Percentiles rank a stretch among this genome's conserved stretches.
phyloP scores from a whole-genome alignment of 768 basidiomycete genomes.

The Agaricus subrufescens region DNA sequence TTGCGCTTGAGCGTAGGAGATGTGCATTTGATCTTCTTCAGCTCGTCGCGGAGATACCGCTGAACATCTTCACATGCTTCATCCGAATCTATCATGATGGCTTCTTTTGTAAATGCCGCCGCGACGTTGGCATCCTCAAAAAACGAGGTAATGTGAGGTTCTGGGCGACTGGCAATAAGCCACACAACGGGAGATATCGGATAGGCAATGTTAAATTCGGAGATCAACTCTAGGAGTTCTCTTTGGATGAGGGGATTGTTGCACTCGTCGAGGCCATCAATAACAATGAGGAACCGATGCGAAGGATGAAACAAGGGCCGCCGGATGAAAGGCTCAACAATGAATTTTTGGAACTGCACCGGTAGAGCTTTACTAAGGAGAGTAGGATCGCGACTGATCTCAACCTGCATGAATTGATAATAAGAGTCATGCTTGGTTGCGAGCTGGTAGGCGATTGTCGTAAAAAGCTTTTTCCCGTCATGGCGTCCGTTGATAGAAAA shows the following conservation, averaged over 20 bases:
- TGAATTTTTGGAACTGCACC: conserved; percentile 12
- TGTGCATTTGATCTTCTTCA: background rate
- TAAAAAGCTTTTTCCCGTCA: background rate
- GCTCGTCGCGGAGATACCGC: background rate
- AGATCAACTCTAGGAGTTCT: background rate
- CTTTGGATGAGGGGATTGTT: background rate
- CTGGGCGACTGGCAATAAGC: background rate
- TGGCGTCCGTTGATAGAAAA: background rate
- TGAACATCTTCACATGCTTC: background rate
- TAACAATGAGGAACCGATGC: background rate
- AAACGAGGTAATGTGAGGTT: background rate
- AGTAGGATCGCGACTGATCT: conserved; percentile 7
- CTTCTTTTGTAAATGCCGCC: background rate
- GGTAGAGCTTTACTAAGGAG: conserved; percentile 5
- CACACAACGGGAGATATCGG: background rate
- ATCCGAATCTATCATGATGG: background rate
- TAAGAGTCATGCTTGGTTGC: conserved; percentile 2
- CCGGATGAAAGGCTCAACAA: conserved; percentile 10
- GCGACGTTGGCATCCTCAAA: background rate
- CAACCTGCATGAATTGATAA: conserved; percentile 2
- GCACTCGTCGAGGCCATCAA: conserved; percentile 2
- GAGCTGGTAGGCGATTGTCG: conserved; percentile 19
- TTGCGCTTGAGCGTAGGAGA: background rate
- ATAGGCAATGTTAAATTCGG: background rate
- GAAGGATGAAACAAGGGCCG: background rate